Conservation (phyloP, 306 rosid genomes). For the Castanospermum australe region DNA sequence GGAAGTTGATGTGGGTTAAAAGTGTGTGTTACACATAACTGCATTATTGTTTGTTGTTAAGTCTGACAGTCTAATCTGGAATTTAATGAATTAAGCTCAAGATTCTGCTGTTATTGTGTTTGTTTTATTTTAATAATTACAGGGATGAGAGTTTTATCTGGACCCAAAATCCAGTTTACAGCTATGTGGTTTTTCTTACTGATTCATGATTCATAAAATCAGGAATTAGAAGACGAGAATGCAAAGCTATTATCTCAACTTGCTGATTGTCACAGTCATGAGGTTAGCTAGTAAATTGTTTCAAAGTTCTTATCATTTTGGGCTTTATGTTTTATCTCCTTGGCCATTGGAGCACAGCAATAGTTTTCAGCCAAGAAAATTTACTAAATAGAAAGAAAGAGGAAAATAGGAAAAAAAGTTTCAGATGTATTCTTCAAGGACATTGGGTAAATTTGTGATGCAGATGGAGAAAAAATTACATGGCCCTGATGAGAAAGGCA, state of each 20-base stretch:
- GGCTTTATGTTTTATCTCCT: neutral
- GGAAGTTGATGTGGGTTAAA: neutral
- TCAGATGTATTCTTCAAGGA: slow-evolving; percentile 1
- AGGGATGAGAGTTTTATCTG: neutral
- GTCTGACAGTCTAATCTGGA: neutral
- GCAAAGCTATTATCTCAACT: slow-evolving; percentile 59
- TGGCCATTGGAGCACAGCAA: neutral
- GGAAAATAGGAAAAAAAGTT: neutral
- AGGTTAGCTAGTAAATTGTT: slow-evolving; percentile 48
- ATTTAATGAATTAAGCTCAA: neutral
- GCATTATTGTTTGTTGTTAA: neutral
- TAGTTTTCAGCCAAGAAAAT: neutral
- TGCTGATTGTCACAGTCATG: slow-evolving; percentile 40
- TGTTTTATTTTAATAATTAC: neutral
- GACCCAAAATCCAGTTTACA: neutral
- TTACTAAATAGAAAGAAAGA: neutral
- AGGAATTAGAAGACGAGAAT: slow-evolving; percentile 77
- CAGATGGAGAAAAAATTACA: slow-evolving; percentile 48
- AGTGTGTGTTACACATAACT: neutral
- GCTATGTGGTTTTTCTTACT: slow-evolving; percentile 5
- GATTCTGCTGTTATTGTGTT: neutral
- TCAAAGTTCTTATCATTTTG: neutral
- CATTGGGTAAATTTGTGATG: slow-evolving; percentile 34
- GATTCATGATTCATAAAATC: slow-evolving; percentile 7
- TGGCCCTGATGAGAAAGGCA: slow-evolving; percentile 26